Conservation (phyloP, 306 rosid genomes). For the Fragaria ananassa region DNA sequence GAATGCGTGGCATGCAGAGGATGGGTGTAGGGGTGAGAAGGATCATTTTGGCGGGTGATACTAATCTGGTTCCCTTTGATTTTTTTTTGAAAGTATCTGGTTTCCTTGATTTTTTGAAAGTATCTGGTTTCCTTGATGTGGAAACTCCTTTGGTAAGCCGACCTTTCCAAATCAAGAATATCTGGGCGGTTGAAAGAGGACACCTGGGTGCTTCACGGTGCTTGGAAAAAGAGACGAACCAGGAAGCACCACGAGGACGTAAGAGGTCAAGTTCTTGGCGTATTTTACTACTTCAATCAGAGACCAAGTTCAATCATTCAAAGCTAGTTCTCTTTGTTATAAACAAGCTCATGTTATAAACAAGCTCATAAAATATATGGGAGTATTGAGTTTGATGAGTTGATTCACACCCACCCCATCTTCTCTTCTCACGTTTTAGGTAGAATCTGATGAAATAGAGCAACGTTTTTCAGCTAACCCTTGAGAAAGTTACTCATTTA, state of each 20-base stretch:
- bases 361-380: neutral
- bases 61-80: neutral
- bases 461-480: neutral
- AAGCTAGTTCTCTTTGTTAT: neutral
- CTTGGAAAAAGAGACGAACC: neutral
- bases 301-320: neutral
- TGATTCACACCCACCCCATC: neutral
- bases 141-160: neutral
- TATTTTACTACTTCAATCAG: neutral
- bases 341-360: neutral
- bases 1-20: neutral
- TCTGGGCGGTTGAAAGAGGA: neutral
- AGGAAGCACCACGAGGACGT: neutral
- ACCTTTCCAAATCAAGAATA: slow-evolving; percentile 5
- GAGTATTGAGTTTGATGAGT: neutral
- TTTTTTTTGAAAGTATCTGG: neutral
- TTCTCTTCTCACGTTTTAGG: neutral
- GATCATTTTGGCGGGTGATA: neutral
- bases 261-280: neutral
- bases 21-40: neutral
- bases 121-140: neutral
- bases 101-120: neutral
- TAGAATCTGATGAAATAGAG: neutral
- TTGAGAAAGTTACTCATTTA: too few species aligned
- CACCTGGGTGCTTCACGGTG: neutral